Evolutionary conservation across 148 eudicot genomes (phyloP), one percentile per base, ranked within the genome.

Genomic region (Fagopyrum homotropicum): DNA sequence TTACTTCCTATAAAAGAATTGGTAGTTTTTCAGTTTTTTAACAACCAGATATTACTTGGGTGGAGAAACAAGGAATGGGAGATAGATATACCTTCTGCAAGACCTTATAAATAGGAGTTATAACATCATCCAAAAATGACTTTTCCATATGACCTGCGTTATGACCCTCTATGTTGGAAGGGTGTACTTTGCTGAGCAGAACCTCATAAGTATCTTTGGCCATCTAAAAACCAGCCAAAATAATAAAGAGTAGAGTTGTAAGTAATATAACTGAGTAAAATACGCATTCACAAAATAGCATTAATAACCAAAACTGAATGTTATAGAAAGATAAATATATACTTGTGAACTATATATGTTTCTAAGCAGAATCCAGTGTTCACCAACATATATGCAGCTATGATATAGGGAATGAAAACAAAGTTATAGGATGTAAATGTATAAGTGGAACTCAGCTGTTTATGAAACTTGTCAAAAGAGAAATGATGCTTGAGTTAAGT

Each of bases 31-130:
- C 40, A 76, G 52, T 72, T 5, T 72, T 47, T 75, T 2, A 29
- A 45, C 40, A 30, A 74, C 6, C 9, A 35, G 2, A 70, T 50
- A 12, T 47, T 70, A 30, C 69, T 66, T 49, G 43, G 59, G 70
- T 44, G 1, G 44, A 16, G 43, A 77, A 66, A 17, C 70, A 75
- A 22, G 71, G 45, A 45, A 73, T 35, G 29, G 63, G n/a, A 68
- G 40, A 19, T 73, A 70, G 22, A 69, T 49, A 48, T 85, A 90
- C 99, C 97, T 84, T 86, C n/a, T 75, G 85, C 77, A 95, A 63
- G 79, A 95, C 99, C 51, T 88, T 94, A 77, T 90, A 95, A 45
- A 95, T 89, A 78, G 99, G 99, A 54, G 87, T 73, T 77, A 95
- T 85, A 81, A 90, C 90, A 68, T 85, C 84, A 83, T 76, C 79